Base-by-base conservation (phyloP, 1,284 basidiomycete genomes). In the Heterobasidion annosum region DNA sequence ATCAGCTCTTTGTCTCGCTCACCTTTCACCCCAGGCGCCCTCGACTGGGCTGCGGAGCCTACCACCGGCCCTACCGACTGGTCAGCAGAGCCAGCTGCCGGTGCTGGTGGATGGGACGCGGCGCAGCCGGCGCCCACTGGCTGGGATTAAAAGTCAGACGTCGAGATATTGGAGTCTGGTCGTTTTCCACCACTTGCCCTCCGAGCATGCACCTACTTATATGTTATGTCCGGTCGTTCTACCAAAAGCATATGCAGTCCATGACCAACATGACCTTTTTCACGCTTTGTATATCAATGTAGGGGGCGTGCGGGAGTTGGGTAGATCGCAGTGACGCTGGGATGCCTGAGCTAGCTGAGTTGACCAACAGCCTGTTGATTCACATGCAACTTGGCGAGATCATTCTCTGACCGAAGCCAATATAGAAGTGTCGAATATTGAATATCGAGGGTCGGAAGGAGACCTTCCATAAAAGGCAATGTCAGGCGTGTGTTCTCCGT, bases 11-110 rank as follows among this genome's bases (percentile, higher is more conserved):
- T 32, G 15, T 43, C 42, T 55, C 54, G 48, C 59, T 54, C 57
- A 1, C 51, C 56, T 54, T 56, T 40, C 56, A 51, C 58, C 56
- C 34, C 66, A 87, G 85, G 81, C 75, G 82, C 78, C 58, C 81
- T 93, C 64, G 92, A 94, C 75, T 94, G 91, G 92, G 74, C 88
- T 61, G 88, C 85, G 46, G 88, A 91, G 54, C 70, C 79, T 52
- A 67, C 75, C 51, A 72, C 64, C 52, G 80, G 74, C 53, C 62
- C 78, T 18, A 78, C 81, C 55, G 93, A 95, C 76, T 95, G 93
- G 92, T 75, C 91, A 64, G 91, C 89, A 57, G 92, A 93, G 67
- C 81, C 88, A 37, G 67, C 56, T 2, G 71, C 56, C 1, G 72
- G 71, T 64, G 70, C 77, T 58, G 66, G 69, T 52, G 73, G 73